These are phyloP conservation scores for Cadophora sp. DNA, from an alignment of 2,329 filamentous ascomycete species.

Conservation along the genomic window DNA sequence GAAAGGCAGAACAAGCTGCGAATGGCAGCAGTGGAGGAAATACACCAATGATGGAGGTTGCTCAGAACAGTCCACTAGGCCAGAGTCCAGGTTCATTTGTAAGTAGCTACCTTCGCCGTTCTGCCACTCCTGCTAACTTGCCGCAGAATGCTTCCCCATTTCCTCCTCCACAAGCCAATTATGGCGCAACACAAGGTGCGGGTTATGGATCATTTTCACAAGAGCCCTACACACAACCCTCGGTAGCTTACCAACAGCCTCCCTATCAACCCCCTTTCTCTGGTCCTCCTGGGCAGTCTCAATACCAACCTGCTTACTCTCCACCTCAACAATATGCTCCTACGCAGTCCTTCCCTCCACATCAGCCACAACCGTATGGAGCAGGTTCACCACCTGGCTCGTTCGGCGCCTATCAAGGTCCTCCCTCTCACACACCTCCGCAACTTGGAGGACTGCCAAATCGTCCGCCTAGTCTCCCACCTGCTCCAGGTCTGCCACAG, in stretches of 20 bases:
- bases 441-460: slow-evolving; percentile 51
- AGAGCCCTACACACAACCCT: slow-evolving; percentile 47
- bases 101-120: slow-evolving; percentile 47
- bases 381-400: slow-evolving; percentile 50
- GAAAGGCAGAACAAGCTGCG: slow-evolving; percentile 65
- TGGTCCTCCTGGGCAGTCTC: slow-evolving; percentile 41
- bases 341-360: slow-evolving; percentile 43
- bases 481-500: slow-evolving; percentile 64
- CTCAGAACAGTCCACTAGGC: slow-evolving; percentile 55
- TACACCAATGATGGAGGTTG: slow-evolving; percentile 52
- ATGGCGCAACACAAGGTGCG: slow-evolving; percentile 43
- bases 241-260: slow-evolving; percentile 52
- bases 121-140: slow-evolving; percentile 27
- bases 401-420: slow-evolving; percentile 52
- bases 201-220: slow-evolving; percentile 46
- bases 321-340: slow-evolving; percentile 43
- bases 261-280: slow-evolving; percentile 46
- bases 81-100: slow-evolving; percentile 65
- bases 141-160: slow-evolving; percentile 45
- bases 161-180: slow-evolving; percentile 40
- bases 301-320: slow-evolving; percentile 45
- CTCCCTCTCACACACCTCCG: slow-evolving; percentile 50
- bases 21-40: slow-evolving; percentile 59
- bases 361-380: slow-evolving; percentile 47
- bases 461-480: slow-evolving; percentile 60